Conservation (phyloP, 768 basidiomycete species). For the Trichaptum fuscoviolaceum region DNA sequence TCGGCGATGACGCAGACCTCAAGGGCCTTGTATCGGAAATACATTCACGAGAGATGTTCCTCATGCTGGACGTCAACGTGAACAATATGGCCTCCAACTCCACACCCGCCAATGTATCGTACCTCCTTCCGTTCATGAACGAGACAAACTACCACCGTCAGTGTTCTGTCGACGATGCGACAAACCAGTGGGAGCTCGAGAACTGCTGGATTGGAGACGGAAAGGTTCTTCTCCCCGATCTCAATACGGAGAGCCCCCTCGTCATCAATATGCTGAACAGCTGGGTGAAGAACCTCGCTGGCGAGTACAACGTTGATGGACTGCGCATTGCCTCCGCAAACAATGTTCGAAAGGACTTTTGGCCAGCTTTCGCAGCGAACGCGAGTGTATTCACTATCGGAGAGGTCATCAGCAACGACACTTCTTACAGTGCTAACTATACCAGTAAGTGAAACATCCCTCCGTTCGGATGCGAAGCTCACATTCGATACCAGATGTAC, state of each 20-base stretch:
- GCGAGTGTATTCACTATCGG: slow-evolving; percentile 52
- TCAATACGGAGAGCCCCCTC: slow-evolving; percentile 46
- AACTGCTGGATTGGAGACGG: slow-evolving; percentile 58
- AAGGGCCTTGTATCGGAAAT: slow-evolving; percentile 40
- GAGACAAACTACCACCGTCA: slow-evolving; percentile 33
- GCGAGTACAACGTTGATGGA: slow-evolving; percentile 46
- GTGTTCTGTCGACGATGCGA: slow-evolving; percentile 38
- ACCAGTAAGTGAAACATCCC: slow-evolving; percentile 28
- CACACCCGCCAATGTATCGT: slow-evolving; percentile 16
- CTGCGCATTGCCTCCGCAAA: slow-evolving; percentile 57
- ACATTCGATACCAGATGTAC: slow-evolving; percentile 25
- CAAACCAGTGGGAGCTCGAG: slow-evolving; percentile 44
- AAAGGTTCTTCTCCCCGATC: slow-evolving; percentile 46
- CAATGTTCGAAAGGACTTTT: slow-evolving; percentile 49
- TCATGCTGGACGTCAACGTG: slow-evolving; percentile 60
- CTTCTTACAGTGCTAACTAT: slow-evolving; percentile 33
- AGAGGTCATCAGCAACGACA: slow-evolving; percentile 44
- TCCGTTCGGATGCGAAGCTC: neutral
- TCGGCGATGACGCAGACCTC: slow-evolving; percentile 47
- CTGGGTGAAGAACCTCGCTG: slow-evolving; percentile 45
- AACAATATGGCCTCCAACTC: slow-evolving; percentile 48
- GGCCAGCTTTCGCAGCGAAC: slow-evolving; percentile 43
- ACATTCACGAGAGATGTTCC: slow-evolving; percentile 49
- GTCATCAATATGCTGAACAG: slow-evolving; percentile 38
- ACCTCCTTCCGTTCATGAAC: slow-evolving; percentile 22